Base-by-base conservation (phyloP, 805 yeast genomes). In the Nakazawaea wickerhamii region DNA sequence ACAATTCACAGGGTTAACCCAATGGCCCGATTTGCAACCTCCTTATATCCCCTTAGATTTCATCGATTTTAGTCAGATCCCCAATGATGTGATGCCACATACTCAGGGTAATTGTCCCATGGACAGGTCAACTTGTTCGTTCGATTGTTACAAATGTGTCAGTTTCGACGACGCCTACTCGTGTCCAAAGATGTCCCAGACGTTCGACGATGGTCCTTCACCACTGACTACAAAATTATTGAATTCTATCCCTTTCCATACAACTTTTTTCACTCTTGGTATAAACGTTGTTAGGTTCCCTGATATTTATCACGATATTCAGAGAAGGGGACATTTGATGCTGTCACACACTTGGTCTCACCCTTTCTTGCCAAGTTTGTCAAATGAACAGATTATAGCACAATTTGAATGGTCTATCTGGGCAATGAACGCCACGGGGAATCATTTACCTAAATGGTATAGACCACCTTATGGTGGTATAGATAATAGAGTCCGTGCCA, bases 401-500 rank as follows among this genome's bases (percentile, higher is more conserved):
- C 95, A 91, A 58, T 64, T 91, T 30, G 82, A 90, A 60, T 91
- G 99, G 99, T 81, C 95, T 1, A 79, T 88, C 25, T 91, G 97
- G 97, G 96, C 97, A 4, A 86, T 90, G 89, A 90, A 91, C 64
- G 96, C 96, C 1, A 89, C 97, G 0, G 85, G 87, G 0, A 70
- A 80, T 21, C 90, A 89, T 54, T 58, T 85, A 8, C 99, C 99
- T 5, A 83, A 82, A 55, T 91, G 91, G 85, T 91, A 85, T 60
- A 74, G 99, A 51, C 99, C 99, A 0, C 99, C 99, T 1, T 91
- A 87, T 57, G 99, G 98, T 1, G 97, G 95, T 0, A 71, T 87
- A 26, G 99, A 91, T 63, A 82, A 89, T 58, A 67, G 98, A 41
- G 84, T 91, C 1, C 67, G 98, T 44, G 65, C 80, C 2, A 85